Base-by-base conservation (phyloP, 2,329 filamentous ascomycete species). In the Xenoacremonium recifei region DNA sequence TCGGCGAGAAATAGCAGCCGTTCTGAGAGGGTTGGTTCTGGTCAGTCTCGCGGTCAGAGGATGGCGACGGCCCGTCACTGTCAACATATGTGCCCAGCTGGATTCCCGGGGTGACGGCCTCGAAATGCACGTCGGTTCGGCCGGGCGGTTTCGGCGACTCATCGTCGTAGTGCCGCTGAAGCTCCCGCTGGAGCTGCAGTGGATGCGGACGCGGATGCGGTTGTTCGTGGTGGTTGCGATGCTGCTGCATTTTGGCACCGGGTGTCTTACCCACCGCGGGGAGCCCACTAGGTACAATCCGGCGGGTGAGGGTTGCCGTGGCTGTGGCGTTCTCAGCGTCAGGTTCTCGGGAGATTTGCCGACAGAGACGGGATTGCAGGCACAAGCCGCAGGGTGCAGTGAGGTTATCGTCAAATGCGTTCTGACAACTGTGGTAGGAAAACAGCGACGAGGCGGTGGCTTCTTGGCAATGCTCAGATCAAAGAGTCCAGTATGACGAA, bases 81-180 rank as follows among this genome's bases (percentile, higher is more conserved):
- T 51, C 38, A 21, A 19, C n/a, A 48, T 60, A 19, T 15, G 49
- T 60, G 33, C 44, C 33, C 32, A 51, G 52, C 35, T 58, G 44
- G 45, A 60, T 59, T 37, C 59, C 56, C 21, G 59, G 54, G 36
- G 57, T 60, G 38, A 62, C 56, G 40, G 59, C 60, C 42, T 59
- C 55, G 35, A 54, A 45, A 32, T 34, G 38, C 44, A 47, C 44
- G 41, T 40, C 41, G 44, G 49, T 55, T 44, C 50, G 49, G 42
- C 49, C 54, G 42, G 58, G 56, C 45, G 53, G 51, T 49, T 48
- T 57, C 47, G 58, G 54, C 45, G 47, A 49, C 40, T 58, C 56
- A 44, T 55, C 48, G 48, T 57, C 45, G 44, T 49, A 37, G 39
- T 17, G 35, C 35, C 16, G 35, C 13, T 36, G 25, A 15, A 21